phyloP scores from a whole-genome alignment of 169 alveolate genomes.

The Fabrea salina region DNA sequence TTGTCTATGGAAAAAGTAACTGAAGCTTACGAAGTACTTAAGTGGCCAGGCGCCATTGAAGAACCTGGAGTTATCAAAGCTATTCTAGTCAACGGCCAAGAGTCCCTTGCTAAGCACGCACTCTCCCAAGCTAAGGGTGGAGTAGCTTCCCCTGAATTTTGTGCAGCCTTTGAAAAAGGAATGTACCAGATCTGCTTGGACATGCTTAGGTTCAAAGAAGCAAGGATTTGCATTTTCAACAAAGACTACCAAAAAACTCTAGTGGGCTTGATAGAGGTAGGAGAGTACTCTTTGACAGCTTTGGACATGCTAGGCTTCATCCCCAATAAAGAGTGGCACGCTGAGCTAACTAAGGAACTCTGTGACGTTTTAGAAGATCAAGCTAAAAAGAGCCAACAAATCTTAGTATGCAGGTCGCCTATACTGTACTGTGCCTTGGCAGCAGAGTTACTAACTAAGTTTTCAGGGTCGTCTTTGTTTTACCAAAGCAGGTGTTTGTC shows the following conservation, averaged over 20 bases:
- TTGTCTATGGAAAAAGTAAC: background rate
- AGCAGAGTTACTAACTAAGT: conserved; percentile 7
- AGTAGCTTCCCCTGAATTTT: background rate
- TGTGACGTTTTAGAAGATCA: background rate
- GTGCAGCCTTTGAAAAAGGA: background rate
- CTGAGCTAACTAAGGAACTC: background rate
- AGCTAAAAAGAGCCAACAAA: background rate
- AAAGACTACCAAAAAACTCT: background rate
- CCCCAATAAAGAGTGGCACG: background rate
- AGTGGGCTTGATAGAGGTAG: background rate
- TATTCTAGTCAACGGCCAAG: background rate
- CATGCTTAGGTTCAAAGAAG: background rate
- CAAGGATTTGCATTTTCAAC: background rate
- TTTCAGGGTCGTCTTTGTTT: background rate
- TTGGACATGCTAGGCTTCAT: background rate
- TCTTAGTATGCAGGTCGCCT: conserved; percentile 14
- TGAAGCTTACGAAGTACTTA: background rate
- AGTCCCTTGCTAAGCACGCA: background rate
- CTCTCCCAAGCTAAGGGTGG: too few relatives aligned
- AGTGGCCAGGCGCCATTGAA: conserved; percentile 5
- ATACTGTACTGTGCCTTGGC: background rate
- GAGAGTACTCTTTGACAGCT: background rate
- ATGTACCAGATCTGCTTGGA: background rate
- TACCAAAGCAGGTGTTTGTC: background rate
- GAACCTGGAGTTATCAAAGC: background rate